Evolutionary conservation across 345 rosid genomes (phyloP), one percentile per base, ranked within the genome.

Genomic region (Sonneratia caseolaris): DNA sequence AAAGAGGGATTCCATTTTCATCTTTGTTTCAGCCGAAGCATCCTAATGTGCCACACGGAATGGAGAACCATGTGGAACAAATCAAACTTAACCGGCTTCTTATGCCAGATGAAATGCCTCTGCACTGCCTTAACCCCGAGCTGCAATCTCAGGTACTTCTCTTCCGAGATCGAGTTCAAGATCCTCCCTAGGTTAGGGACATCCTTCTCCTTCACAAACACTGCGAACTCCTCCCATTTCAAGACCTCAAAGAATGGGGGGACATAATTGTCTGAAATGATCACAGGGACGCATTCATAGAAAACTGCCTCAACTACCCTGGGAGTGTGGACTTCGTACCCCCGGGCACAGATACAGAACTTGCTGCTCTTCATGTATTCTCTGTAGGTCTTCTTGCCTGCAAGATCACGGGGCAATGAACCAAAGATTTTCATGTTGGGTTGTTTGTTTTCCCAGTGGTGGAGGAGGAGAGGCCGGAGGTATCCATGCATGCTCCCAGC

Each of bases 401-500:
- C 81, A 9, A 75, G 68, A 65, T 87, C 87, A 19, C 86, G 92
- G 35, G 90, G 85, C 91, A 91, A 76, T 2, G 90, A 89, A 57
- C 94, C 92, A 0, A 87, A 70, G 77, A 93, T 87, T 80, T 86
- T 93, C 96, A 93, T 89, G 84, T 91, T 92, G 3, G 85, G 74
- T 70, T 81, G 82, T 81, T 85, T 91, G 71, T 84, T 84, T 78
- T 82, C 94, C 98, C 98, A 93, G 72, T 73, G 75, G 57, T 78
- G 81, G n/a, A 84, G 80, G 35, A 89, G 80, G 53, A 85, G 78
- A 0, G 94, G 91, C 37, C 93, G 86, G 56, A 93, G 85, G 81
- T 89, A 88, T 32, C 98, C 95, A 0, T 93, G 96, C 88, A 86
- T 87, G 66, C 91, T 82, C 66, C 98, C 97, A 4, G 97, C 98